These are phyloP conservation scores for Micractinium sp. DNA, from an alignment of 139 green algal genomes.

Conservation along the genomic window DNA sequence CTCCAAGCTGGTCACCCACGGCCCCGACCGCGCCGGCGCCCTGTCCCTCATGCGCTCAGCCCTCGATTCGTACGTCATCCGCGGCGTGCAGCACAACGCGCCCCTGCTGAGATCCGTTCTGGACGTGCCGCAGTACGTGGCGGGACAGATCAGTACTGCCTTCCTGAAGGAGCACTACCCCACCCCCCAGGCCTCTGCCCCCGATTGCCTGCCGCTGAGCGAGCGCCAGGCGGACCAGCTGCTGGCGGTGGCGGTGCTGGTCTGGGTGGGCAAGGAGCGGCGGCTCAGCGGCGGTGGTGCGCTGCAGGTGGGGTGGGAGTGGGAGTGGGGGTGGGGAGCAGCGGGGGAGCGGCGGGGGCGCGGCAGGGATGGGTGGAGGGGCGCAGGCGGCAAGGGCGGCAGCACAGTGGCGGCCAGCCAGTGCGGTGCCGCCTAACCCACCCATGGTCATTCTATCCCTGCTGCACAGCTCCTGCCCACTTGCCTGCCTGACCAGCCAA, in stretches of 20 bases:
- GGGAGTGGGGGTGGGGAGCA: background rate
- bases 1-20: constrained; percentile 57
- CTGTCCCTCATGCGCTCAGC: constrained; percentile 14
- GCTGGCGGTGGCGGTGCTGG: constrained; percentile 30
- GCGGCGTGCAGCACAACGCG: constrained; percentile 45
- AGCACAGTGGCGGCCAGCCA: no score
- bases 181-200: constrained; percentile 12
- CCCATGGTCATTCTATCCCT: no score
- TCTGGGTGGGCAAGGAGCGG: constrained; percentile 21
- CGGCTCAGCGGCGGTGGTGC: background rate
- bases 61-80: constrained; percentile 45
- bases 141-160: constrained; percentile 28
- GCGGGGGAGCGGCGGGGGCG: background rate
- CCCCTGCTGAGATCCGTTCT: constrained; percentile 42
- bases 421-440: no score
- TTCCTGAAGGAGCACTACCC: constrained; percentile 40
- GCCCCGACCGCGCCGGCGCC: constrained; percentile 38
- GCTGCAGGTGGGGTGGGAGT: background rate
- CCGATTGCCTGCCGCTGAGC: constrained; percentile 27
- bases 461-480: no score
- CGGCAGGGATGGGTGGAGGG: background rate
- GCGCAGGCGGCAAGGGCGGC: no score
- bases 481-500: background rate
- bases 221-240: constrained; percentile 20
- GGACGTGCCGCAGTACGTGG: constrained; percentile 23